A percentile compares a stretch with the other conserved stretches of the same genome.
Conservation (phyloP, 257 asterid species). For the Verbascum thapsus region DNA sequence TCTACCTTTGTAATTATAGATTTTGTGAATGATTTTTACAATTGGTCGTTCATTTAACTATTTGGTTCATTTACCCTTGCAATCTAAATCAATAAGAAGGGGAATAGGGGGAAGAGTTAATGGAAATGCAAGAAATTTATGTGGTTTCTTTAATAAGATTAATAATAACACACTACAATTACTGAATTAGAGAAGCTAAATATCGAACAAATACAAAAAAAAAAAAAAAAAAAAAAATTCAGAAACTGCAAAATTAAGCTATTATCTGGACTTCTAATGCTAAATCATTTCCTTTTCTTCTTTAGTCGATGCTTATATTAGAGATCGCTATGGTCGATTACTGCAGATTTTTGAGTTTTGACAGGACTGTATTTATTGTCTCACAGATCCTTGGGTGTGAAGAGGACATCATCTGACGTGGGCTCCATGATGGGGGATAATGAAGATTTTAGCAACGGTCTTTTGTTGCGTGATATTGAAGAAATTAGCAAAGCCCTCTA, state of each 20-base stretch:
- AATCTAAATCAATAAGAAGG: not conserved
- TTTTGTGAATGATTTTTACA: not conserved
- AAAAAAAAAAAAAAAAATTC: not conserved
- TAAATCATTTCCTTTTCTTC: not conserved
- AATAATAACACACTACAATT: not conserved
- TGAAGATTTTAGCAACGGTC: conserved; percentile 55
- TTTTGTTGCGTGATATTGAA: conserved; percentile 69
- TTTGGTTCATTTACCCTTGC: not conserved
- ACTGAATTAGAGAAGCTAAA: conserved; percentile 11
- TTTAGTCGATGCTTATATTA: not conserved
- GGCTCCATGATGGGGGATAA: conserved; percentile 32
- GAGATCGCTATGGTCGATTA: not conserved
- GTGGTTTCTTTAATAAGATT: not conserved
- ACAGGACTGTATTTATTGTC: not conserved
- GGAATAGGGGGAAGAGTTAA: not conserved
- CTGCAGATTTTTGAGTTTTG: conserved; percentile 1
- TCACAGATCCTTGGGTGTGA: conserved; percentile 27
- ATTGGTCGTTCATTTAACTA: not conserved
- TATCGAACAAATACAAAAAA: not conserved
- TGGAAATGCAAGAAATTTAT: not conserved
- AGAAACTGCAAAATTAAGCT: not conserved
- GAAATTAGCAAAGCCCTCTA: conserved; percentile 85
- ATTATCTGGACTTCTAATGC: not conserved
- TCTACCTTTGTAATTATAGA: no score
- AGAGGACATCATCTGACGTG: conserved; percentile 41